Evolutionary conservation across 352 stramenopile species (phyloP), one percentile per base, ranked within the genome.

Genomic region (Saprolegnia diclina): DNA sequence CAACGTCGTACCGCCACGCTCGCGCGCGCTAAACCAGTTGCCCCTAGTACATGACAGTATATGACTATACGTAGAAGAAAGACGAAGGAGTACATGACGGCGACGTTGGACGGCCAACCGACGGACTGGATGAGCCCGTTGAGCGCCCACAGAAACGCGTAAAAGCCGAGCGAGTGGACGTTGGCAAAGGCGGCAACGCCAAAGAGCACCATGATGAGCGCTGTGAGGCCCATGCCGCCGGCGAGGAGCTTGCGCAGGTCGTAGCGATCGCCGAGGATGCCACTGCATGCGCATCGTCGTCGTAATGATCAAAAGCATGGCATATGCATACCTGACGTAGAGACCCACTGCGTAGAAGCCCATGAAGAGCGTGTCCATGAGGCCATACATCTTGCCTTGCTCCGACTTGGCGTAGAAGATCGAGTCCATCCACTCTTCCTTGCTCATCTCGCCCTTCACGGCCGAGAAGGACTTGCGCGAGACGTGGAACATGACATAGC

Each of bases 1-100:
- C 5, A 11, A 5, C 19, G 26, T 29, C 64, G 29, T 67, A 80
- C 76, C 77, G 6, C 89, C 86, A 13, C 88, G 85, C 62, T 95
- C 89, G 48, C 73, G 67, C 57, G 81, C 76, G 55, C 79, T 71
- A 53, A 95, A 96, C 96, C 96, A 99, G 76, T 97, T 97, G 64
- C 94, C 94, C 92, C 97, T 98, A 69, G 26, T n/a, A n/a, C n/a
- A n/a, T n/a, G n/a, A n/a, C n/a, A n/a, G n/a, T n/a, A n/a, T n/a
- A n/a, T n/a, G n/a, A n/a, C n/a, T n/a, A n/a, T n/a, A n/a, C n/a
- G n/a, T n/a, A n/a, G n/a, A n/a, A n/a, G n/a, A n/a, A n/a, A n/a
- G n/a, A n/a, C n/a, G n/a, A n/a, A n/a, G 13, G 42, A 3, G 80
- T 75, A 86, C 83, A 93, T 93, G 46, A 92, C 82, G 0, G 86